Percentiles rank a stretch among this genome's conserved stretches.
Evolutionary conservation across 805 yeast species (phyloP).

Genomic region (Saccharomycopsis schoenii): DNA sequence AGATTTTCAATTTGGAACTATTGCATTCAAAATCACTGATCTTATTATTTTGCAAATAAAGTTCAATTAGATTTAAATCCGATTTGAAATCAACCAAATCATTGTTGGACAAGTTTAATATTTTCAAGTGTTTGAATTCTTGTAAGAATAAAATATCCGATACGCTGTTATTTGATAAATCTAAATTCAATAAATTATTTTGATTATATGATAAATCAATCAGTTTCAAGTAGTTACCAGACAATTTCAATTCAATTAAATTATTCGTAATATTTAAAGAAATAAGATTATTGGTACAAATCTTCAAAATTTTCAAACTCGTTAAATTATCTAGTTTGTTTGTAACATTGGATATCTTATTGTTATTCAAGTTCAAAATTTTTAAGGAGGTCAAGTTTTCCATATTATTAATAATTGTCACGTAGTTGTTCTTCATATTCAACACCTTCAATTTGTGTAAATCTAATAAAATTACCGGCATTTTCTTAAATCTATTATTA

Average conservation of each 20-base stretch:
- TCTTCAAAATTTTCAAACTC: not conserved
- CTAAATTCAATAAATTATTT: not conserved
- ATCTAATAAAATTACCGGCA: constrained; percentile 25
- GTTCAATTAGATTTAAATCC: not conserved
- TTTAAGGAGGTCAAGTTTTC: not conserved
- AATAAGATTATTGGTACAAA: not conserved
- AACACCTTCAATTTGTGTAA: constrained; percentile 42
- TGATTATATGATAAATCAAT: not conserved
- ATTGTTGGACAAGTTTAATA: constrained; percentile 7
- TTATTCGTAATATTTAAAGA: constrained; percentile 2
- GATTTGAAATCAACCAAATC: not conserved
- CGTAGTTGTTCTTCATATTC: constrained; percentile 36
- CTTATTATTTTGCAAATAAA: constrained; percentile 7
- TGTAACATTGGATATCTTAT: constrained; percentile 4
- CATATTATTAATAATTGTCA: constrained; percentile 5
- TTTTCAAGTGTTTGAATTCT: not conserved
- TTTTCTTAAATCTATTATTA: constrained; percentile 6
- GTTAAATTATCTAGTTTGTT: constrained; percentile 1
- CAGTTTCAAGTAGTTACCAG: not conserved
- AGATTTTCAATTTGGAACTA: constrained; percentile 2
- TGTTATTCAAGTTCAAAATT: constrained; percentile 9
- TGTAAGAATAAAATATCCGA: not conserved
- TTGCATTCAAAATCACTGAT: constrained; percentile 3
- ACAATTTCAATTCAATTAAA: not conserved
- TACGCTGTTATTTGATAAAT: not conserved